A percentile compares a stretch with the other conserved stretches of the same genome.
Conservation (phyloP, 2,329 filamentous ascomycete genomes). For the Aspergillus fumigatiaffinis region DNA sequence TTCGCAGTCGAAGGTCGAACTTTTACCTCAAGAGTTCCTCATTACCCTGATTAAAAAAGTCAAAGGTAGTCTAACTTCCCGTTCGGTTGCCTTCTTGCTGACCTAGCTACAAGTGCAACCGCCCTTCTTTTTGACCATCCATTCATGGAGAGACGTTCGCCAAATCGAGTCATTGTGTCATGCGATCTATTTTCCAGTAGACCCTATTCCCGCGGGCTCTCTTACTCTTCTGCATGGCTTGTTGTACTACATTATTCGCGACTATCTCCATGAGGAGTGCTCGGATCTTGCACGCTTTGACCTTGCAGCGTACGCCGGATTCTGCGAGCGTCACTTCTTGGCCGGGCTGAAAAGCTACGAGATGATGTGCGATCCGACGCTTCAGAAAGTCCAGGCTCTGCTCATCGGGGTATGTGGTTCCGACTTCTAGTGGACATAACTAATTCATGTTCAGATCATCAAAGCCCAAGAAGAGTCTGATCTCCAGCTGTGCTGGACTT, state of each 20-base stretch:
- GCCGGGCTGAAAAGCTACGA: slow-evolving; percentile 14
- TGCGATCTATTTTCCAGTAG: slow-evolving; percentile 20
- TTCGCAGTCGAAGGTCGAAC: slow-evolving; percentile 1
- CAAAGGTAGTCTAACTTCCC: slow-evolving; percentile 8
- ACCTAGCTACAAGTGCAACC: slow-evolving; percentile 13
- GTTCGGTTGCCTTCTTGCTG: not conserved
- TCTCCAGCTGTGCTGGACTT: slow-evolving; percentile 23
- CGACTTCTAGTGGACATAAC: not conserved
- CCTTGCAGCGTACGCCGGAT: slow-evolving; percentile 6
- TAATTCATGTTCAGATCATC: slow-evolving; percentile 14
- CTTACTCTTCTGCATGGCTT: slow-evolving; percentile 20
- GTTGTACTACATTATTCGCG: slow-evolving; percentile 23
- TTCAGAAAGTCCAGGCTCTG: slow-evolving; percentile 22
- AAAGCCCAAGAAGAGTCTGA: slow-evolving; percentile 26
- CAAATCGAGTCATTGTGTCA: slow-evolving; percentile 20
- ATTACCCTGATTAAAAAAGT: slow-evolving; percentile 19
- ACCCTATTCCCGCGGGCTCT: slow-evolving; percentile 18
- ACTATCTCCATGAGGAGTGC: slow-evolving; percentile 20
- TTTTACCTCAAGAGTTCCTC: slow-evolving; percentile 18
- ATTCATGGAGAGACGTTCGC: slow-evolving; percentile 20
- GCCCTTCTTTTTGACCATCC: slow-evolving; percentile 23
- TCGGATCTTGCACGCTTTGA: slow-evolving; percentile 15
- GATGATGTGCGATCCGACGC: slow-evolving; percentile 17
- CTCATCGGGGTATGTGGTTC: slow-evolving; percentile 15
- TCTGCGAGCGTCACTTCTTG: slow-evolving; percentile 16